A percentile compares a stretch with the other conserved stretches of the same genome.
These are phyloP conservation scores for Mycena epipterygia DNA, from an alignment of 768 basidiomycete species.

Conservation along the genomic window DNA sequence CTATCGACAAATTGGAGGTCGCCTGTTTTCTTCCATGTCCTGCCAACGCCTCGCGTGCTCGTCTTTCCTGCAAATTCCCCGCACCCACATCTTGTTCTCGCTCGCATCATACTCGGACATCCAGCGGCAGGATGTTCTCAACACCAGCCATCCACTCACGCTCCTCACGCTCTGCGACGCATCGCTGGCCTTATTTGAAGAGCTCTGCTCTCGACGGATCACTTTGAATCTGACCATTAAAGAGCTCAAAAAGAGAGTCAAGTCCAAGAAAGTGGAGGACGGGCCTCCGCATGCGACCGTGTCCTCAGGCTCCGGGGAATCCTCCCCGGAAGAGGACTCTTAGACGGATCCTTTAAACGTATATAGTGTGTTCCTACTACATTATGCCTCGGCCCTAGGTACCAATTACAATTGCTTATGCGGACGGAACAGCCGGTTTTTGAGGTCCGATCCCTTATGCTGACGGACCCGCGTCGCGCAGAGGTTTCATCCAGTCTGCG, in stretches of 20 bases:
- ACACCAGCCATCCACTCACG: background rate
- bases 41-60: constrained; percentile 25
- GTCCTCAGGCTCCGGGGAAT: no score
- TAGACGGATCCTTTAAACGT: no score
- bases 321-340: no score
- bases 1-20: background rate
- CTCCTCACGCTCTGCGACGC: background rate
- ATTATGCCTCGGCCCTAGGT: background rate
- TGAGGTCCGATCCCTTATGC: background rate
- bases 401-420: background rate
- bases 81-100: constrained; percentile 35
- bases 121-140: background rate
- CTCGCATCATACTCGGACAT: background rate
- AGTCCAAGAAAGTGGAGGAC: background rate
- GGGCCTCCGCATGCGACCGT: background rate
- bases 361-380: no score
- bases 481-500: background rate
- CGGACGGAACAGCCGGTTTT: background rate
- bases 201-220: background rate
- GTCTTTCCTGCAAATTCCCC: constrained; percentile 37
- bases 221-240: background rate
- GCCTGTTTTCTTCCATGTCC: constrained; percentile 25
- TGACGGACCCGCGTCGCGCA: background rate
- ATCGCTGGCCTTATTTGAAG: background rate
- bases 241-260: background rate